phyloP scores from a whole-genome alignment of 345 rosid species.

The Eucalyptus regnans region DNA sequence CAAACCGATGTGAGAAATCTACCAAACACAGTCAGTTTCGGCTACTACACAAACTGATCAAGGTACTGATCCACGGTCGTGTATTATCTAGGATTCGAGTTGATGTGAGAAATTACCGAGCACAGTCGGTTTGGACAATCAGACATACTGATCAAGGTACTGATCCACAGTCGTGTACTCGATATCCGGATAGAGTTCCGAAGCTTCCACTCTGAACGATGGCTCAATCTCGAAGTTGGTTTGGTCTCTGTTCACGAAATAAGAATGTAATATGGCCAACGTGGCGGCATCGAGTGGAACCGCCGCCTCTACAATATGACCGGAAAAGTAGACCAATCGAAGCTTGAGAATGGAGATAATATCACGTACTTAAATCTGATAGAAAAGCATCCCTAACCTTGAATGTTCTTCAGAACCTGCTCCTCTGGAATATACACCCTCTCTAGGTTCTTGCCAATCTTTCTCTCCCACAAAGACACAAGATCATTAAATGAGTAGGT shows the following conservation, averaged over 20 bases:
- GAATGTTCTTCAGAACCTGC: no score
- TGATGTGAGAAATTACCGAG: no score
- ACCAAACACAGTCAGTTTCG: neutral
- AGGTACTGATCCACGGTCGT: neutral
- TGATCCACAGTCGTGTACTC: no score
- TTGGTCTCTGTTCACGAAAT: neutral
- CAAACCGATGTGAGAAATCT: neutral
- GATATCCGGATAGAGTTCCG: neutral
- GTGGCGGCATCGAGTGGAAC: neutral
- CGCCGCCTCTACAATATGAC: neutral
- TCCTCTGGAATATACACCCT: no score
- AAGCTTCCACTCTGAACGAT: neutral
- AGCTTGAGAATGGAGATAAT: no score
- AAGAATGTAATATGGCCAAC: neutral
- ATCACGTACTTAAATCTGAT: no score
- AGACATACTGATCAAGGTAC: no score
- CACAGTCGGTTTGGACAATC: no score
- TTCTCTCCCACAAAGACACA: no score
- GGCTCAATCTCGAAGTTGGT: conserved; percentile 1
- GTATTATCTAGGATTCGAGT: neutral
- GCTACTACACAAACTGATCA: neutral
- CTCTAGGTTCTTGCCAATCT: no score
- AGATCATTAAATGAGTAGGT: no score
- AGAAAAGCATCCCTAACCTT: no score
- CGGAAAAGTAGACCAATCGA: neutral